phyloP scores from a whole-genome alignment of 2,329 filamentous ascomycete genomes.

The Dendrostoma leiphaemia region DNA sequence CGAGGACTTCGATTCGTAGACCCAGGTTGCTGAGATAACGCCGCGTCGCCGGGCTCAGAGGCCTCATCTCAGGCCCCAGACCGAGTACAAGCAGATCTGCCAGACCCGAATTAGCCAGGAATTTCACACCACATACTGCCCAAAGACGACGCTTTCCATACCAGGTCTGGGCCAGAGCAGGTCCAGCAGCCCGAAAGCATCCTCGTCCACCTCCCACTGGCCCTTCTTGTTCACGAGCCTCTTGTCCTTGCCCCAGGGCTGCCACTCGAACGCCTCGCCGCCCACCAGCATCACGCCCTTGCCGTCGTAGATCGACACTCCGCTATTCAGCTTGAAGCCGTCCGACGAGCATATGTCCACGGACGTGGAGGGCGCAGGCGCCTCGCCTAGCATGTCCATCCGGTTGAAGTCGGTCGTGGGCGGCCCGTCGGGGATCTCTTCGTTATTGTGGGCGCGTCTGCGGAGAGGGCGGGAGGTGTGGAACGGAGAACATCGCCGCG shows the following conservation, averaged over 20 bases:
- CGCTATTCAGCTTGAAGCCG: constrained; percentile 85
- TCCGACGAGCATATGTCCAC: constrained; percentile 79
- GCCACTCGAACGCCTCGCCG: constrained; percentile 87
- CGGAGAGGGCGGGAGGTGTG: background rate
- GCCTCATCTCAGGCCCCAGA: constrained; percentile 71
- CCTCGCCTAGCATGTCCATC: constrained; percentile 76
- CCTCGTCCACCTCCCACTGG: constrained; percentile 72
- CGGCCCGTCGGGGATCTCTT: constrained; percentile 29
- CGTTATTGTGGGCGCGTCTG: constrained; percentile 24
- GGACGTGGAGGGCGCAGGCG: constrained; percentile 74
- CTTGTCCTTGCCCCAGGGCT: constrained; percentile 63
- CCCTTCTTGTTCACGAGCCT: constrained; percentile 71
- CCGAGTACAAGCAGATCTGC: constrained; percentile 87
- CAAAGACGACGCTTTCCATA: constrained; percentile 40
- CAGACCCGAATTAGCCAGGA: background rate
- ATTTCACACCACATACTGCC: background rate
- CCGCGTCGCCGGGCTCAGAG: constrained; percentile 73
- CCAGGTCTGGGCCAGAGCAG: constrained; percentile 86
- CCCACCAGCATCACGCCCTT: constrained; percentile 76
- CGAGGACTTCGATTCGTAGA: constrained; percentile 82
- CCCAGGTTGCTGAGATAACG: constrained; percentile 73
- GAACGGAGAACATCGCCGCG: constrained; percentile 11
- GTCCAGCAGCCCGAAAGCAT: constrained; percentile 72
- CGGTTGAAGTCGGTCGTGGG: constrained; percentile 63
- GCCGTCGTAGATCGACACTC: constrained; percentile 66